These are phyloP conservation scores for Silene uniflora DNA, from an alignment of 148 eudicot species.

Conservation along the genomic window DNA sequence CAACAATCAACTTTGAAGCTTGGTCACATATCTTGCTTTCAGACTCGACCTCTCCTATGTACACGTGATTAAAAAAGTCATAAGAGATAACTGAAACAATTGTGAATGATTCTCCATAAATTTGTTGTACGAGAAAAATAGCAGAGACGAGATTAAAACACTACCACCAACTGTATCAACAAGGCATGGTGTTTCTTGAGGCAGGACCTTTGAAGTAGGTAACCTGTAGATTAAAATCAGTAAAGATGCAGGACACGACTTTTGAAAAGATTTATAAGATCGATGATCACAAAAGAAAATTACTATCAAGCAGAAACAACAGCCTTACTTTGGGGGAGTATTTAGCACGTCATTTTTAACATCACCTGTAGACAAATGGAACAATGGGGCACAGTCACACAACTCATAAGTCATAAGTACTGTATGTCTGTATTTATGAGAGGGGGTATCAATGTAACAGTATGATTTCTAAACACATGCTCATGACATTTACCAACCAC, in stretches of 20 bases:
- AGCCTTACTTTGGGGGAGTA: slow-evolving; percentile 37
- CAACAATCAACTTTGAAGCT: slow-evolving; percentile 36
- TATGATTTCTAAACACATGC: not conserved
- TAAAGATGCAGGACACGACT: slow-evolving; percentile 7
- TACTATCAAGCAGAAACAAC: not conserved
- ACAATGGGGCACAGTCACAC: slow-evolving; percentile 2
- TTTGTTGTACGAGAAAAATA: not conserved
- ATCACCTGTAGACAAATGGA: slow-evolving; percentile 39
- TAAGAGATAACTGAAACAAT: not conserved
- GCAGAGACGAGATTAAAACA: not conserved
- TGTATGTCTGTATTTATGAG: not conserved
- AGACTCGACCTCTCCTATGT: slow-evolving; percentile 34
- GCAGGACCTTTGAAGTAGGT: slow-evolving; percentile 23
- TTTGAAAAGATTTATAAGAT: not conserved
- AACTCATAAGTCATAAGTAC: not conserved
- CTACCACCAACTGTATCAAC: slow-evolving; percentile 30
- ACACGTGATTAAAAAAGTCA: slow-evolving; percentile 5
- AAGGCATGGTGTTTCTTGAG: slow-evolving; percentile 23
- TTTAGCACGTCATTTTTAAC: slow-evolving; percentile 31
- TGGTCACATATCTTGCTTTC: slow-evolving; percentile 30
- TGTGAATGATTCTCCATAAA: not conserved
- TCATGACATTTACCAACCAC: not conserved
- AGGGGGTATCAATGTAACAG: not conserved
- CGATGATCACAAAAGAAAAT: not conserved
- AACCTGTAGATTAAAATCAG: slow-evolving; percentile 14